Evolutionary conservation across 345 rosid genomes (phyloP).

Genomic region (Rhizophora apiculata): DNA sequence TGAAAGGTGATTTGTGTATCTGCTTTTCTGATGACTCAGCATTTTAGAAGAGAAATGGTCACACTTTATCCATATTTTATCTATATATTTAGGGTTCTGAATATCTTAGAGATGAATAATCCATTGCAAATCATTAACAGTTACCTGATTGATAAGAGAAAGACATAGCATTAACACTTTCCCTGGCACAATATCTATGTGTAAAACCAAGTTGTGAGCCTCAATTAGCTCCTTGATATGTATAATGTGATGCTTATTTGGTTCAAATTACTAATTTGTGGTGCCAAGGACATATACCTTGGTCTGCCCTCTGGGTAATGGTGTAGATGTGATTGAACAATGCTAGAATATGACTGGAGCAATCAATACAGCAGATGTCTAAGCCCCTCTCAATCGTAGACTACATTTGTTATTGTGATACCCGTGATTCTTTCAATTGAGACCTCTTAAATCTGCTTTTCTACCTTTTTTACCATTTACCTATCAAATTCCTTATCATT

Average conservation of each 20-base stretch:
- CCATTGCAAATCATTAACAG: too few species aligned
- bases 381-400: too few species aligned
- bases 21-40: neutral
- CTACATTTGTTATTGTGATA: neutral
- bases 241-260: neutral
- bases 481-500: too few species aligned
- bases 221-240: too few species aligned
- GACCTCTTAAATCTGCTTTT: too few species aligned
- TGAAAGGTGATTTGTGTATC: slow-evolving; percentile 50
- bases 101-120: neutral
- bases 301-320: neutral
- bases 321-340: neutral
- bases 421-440: neutral
- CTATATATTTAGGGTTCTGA: neutral
- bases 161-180: too few species aligned
- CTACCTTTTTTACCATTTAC: too few species aligned
- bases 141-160: too few species aligned
- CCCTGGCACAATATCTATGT: too few species aligned
- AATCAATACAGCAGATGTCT: neutral
- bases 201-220: too few species aligned
- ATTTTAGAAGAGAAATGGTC: too few species aligned
- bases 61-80: too few species aligned
- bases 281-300: neutral
- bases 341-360: neutral
- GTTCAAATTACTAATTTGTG: neutral